Evolutionary conservation across 768 basidiomycete genomes (phyloP).

Genomic region (Lentinula sp.): DNA sequence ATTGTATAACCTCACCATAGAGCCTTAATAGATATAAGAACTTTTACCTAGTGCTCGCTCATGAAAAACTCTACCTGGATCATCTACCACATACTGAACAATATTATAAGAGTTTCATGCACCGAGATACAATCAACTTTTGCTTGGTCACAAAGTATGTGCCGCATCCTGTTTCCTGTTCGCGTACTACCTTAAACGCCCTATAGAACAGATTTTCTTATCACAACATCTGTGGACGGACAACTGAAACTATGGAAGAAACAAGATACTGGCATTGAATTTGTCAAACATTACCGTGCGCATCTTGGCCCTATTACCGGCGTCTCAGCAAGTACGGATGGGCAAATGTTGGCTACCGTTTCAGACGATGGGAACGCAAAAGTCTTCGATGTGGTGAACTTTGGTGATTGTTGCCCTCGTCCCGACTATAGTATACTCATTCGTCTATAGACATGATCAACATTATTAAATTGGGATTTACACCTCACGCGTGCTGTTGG

Average conservation of each 20-base stretch:
- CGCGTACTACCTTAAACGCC: neutral
- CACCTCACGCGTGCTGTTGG: constrained; percentile 91
- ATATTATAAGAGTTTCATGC: constrained; percentile 98
- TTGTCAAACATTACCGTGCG: constrained; percentile 96
- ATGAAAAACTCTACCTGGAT: constrained; percentile 89
- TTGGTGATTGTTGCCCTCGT: constrained; percentile 52
- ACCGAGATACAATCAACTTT: constrained; percentile 87
- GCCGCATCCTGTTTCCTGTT: neutral
- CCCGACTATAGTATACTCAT: neutral
- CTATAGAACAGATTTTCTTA: constrained; percentile 83
- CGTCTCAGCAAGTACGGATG: constrained; percentile 86
- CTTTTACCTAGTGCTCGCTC: constrained; percentile 68
- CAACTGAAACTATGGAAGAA: constrained; percentile 99
- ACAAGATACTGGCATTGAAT: constrained; percentile 91
- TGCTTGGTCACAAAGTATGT: constrained; percentile 82
- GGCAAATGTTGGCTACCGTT: constrained; percentile 85
- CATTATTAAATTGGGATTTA: constrained; percentile 85
- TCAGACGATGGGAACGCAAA: constrained; percentile 90
- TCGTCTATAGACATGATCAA: constrained; percentile 88
- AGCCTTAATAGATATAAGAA: constrained; percentile 28
- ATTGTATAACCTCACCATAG: constrained; percentile 13
- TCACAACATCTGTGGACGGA: constrained; percentile 94
- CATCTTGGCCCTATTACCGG: constrained; percentile 75
- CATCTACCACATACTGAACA: constrained; percentile 90
- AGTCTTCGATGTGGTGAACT: constrained; percentile 97